These are phyloP conservation scores for Fusarium sp. DNA, from an alignment of 2,329 filamentous ascomycete genomes.

Conservation along the genomic window DNA sequence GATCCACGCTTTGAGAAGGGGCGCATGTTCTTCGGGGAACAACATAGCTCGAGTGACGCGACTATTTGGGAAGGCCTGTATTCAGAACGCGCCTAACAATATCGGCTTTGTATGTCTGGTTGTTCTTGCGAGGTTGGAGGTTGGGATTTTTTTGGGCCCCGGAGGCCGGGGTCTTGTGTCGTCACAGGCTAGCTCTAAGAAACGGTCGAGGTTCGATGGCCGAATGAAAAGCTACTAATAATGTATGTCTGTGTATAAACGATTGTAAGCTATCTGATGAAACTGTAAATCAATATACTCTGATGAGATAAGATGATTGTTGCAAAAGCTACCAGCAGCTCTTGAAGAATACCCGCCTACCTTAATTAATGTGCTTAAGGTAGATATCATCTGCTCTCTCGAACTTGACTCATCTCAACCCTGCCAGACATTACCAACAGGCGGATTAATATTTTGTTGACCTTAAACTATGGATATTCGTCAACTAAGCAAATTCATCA, in stretches of 20 bases:
- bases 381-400: neutral
- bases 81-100: slow-evolving; percentile 2
- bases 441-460: neutral
- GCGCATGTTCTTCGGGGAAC: slow-evolving; percentile 71
- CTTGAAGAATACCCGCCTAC: neutral
- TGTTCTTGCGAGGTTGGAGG: slow-evolving; percentile 30
- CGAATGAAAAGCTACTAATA: neutral
- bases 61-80: slow-evolving; percentile 4
- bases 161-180: slow-evolving; percentile 27
- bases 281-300: neutral
- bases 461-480: neutral
- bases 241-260: neutral
- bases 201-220: neutral
- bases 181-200: slow-evolving; percentile 32
- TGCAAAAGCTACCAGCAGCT: neutral
- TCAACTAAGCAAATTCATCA: neutral
- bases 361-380: neutral
- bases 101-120: neutral
- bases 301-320: neutral
- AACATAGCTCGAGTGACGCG: slow-evolving; percentile 60
- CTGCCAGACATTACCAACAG: neutral
- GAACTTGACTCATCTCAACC: neutral
- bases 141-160: slow-evolving; percentile 25
- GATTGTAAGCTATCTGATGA: neutral
- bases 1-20: slow-evolving; percentile 79